Conservation (phyloP, 306 rosid genomes). For the Inga oerstediana region DNA sequence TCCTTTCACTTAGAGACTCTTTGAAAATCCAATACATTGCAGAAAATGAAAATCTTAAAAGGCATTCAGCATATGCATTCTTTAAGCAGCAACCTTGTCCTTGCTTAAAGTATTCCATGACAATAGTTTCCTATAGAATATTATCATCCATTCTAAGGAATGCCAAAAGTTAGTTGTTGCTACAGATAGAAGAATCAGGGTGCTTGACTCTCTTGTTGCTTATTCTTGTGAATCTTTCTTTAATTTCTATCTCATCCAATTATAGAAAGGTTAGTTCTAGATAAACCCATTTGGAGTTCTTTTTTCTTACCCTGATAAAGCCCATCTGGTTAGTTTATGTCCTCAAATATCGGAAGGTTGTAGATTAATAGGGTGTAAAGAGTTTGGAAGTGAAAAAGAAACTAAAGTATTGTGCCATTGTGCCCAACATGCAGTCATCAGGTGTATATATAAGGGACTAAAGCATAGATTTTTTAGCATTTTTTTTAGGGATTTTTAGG, state of each 20-base stretch:
- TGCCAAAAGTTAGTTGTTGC: background rate
- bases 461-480: background rate
- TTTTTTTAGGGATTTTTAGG: background rate
- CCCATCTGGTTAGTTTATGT: background rate
- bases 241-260: background rate
- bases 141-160: background rate
- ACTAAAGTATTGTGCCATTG: background rate
- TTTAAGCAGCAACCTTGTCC: background rate
- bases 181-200: background rate
- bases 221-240: background rate
- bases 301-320: background rate
- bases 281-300: background rate
- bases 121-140: background rate
- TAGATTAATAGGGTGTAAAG: background rate
- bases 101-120: background rate
- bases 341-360: background rate
- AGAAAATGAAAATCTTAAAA: background rate
- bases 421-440: background rate
- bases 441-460: background rate
- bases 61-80: background rate
- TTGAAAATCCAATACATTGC: background rate
- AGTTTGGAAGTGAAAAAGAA: background rate
- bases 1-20: background rate
- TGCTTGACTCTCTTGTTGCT: background rate
- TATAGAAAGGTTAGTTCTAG: background rate